Evolutionary conservation across 2,329 filamentous ascomycete species (phyloP).

Genomic region (Fusarium zealandicum): DNA sequence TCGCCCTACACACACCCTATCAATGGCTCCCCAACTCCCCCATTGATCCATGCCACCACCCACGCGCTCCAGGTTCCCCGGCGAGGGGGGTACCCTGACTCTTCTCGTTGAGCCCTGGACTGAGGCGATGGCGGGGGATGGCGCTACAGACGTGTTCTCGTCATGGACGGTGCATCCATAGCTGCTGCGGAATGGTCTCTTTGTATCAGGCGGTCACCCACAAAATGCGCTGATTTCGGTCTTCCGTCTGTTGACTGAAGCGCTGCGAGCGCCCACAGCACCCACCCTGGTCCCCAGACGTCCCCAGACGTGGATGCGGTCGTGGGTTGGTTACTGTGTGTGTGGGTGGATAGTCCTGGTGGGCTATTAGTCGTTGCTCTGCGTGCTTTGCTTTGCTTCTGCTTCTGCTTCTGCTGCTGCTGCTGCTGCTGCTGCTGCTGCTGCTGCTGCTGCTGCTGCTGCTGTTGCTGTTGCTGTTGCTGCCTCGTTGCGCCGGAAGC

Average conservation of each 20-base stretch:
- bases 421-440: too few species aligned
- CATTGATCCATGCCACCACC: slow-evolving; percentile 20
- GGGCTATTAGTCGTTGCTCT: slow-evolving; percentile 12
- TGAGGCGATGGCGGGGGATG: slow-evolving; percentile 23
- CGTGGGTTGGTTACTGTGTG: slow-evolving; percentile 14
- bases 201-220: slow-evolving; percentile 37
- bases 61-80: slow-evolving; percentile 26
- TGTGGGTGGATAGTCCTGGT: slow-evolving; percentile 22
- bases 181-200: slow-evolving; percentile 1
- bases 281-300: slow-evolving; percentile 39
- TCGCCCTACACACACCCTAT: slow-evolving; percentile 16
- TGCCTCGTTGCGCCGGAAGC: slow-evolving; percentile 4
- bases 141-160: slow-evolving; percentile 15
- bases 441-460: too few species aligned
- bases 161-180: slow-evolving; percentile 26
- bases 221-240: slow-evolving; percentile 38
- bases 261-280: slow-evolving; percentile 26
- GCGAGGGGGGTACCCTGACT: slow-evolving; percentile 12
- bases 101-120: slow-evolving; percentile 1
- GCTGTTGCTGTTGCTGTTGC: slow-evolving; percentile 1
- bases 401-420: slow-evolving; percentile 1
- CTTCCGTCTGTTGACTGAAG: slow-evolving; percentile 3
- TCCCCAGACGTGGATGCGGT: slow-evolving; percentile 36
- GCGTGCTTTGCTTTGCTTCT: slow-evolving; percentile 6
- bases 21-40: slow-evolving; percentile 33